Conservation (phyloP, 495 filamentous ascomycete genomes). For the Hypomontagnella submonticulosa region DNA sequence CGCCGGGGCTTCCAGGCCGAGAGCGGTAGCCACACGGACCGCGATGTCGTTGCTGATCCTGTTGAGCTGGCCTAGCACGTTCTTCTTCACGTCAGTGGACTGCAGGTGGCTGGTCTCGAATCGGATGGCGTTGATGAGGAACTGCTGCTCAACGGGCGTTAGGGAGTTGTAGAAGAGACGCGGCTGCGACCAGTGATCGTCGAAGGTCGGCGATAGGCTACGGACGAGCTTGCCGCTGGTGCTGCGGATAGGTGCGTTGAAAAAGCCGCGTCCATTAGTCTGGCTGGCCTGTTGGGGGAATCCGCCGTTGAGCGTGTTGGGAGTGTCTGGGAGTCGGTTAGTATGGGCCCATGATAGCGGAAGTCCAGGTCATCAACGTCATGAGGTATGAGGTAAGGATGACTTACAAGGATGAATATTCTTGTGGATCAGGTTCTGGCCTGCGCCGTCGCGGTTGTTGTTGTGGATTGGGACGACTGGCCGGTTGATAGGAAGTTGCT, state of each 20-base stretch:
- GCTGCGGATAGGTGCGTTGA: constrained; percentile 71
- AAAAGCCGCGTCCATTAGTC: constrained; percentile 76
- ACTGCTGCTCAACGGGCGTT: constrained; percentile 74
- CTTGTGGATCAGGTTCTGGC: constrained; percentile 64
- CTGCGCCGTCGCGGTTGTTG: constrained; percentile 75
- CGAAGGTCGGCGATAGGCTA: constrained; percentile 70
- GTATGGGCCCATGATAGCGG: not conserved
- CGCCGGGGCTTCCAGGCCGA: constrained; percentile 67
- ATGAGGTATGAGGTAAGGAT: not conserved
- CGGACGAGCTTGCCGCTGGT: constrained; percentile 67
- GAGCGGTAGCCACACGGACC: constrained; percentile 68
- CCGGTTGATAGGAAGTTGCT: constrained; percentile 79
- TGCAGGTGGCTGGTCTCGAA: constrained; percentile 74
- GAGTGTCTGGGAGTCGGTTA: constrained; percentile 58
- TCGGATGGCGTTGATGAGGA: constrained; percentile 80
- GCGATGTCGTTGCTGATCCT: constrained; percentile 76
- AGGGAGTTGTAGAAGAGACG: constrained; percentile 84
- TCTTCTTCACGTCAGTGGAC: constrained; percentile 66
- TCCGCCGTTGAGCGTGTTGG: constrained; percentile 74
- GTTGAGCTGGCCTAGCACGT: constrained; percentile 78
- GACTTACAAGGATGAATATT: constrained; percentile 60
- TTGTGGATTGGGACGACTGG: constrained; percentile 73
- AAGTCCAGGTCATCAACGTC: not conserved
- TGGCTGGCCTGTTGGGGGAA: constrained; percentile 76
- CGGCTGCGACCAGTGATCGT: constrained; percentile 80